Percentiles rank a stretch among this genome's conserved stretches.
Evolutionary conservation across 2,329 filamentous ascomycete species (phyloP).

Genomic region (Curvularia verruculosa): DNA sequence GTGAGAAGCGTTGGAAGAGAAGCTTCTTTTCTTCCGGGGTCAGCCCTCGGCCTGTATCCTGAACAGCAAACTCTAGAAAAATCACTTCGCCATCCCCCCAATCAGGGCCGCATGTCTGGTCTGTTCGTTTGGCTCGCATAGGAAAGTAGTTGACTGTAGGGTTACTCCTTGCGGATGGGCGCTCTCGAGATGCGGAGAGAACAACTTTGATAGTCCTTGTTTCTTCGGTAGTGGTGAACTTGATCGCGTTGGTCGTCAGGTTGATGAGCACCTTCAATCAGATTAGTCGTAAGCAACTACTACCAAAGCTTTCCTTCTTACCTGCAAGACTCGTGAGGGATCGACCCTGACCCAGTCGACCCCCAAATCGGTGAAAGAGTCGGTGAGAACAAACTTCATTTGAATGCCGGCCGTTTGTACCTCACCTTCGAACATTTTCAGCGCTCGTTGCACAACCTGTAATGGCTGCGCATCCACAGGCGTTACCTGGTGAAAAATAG

Average conservation of each 20-base stretch:
- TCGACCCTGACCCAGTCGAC: conserved; percentile 75
- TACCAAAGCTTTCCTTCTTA: not conserved
- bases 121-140: conserved; percentile 57
- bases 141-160: conserved; percentile 67
- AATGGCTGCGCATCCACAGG: conserved; percentile 72
- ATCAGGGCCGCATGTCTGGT: conserved; percentile 60
- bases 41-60: conserved; percentile 77
- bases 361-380: conserved; percentile 63
- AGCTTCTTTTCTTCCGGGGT: conserved; percentile 73
- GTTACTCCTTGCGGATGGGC: conserved; percentile 54
- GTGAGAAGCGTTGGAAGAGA: conserved; percentile 79
- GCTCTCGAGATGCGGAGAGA: conserved; percentile 66
- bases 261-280: conserved; percentile 69
- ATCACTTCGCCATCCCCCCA: conserved; percentile 73
- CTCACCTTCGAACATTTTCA: conserved; percentile 82
- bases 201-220: conserved; percentile 69
- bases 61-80: conserved; percentile 74
- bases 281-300: conserved; percentile 9
- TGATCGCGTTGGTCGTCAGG: conserved; percentile 79
- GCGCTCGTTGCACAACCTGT: conserved; percentile 67
- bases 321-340: conserved; percentile 74
- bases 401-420: conserved; percentile 71
- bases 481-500: conserved; percentile 54
- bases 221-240: conserved; percentile 72
- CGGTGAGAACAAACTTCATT: conserved; percentile 67